Conservation (phyloP, 176 grass and related monocot genomes). For the Musa beccarii region DNA sequence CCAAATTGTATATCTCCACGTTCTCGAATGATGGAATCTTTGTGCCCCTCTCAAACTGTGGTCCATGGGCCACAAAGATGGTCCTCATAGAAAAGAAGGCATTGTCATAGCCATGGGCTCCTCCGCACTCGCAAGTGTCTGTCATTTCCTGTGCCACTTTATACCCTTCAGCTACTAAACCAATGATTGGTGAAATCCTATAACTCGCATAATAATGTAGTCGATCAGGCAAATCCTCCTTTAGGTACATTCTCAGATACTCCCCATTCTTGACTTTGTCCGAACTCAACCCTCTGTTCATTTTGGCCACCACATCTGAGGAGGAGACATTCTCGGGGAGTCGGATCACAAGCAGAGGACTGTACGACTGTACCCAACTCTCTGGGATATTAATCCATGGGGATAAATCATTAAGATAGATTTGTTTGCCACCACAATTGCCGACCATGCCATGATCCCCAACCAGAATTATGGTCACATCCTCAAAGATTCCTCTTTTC, state of each 20-base stretch:
- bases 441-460: constrained; percentile 93
- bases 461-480: constrained; percentile 68
- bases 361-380: constrained; percentile 60
- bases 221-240: constrained; percentile 65
- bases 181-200: constrained; percentile 69
- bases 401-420: constrained; percentile 59
- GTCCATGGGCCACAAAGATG: constrained; percentile 65
- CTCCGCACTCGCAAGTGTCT: constrained; percentile 46
- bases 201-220: constrained; percentile 65
- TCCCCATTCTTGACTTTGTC: constrained; percentile 55
- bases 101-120: constrained; percentile 82
- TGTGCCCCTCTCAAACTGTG: constrained; percentile 50
- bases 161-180: constrained; percentile 67
- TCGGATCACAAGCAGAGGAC: constrained; percentile 61
- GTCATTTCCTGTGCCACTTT: constrained; percentile 47
- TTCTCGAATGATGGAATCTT: constrained; percentile 74
- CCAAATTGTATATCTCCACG: constrained; percentile 80
- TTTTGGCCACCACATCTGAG: constrained; percentile 58
- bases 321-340: constrained; percentile 35
- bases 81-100: constrained; percentile 89
- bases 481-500: constrained; percentile 60
- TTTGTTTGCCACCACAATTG: constrained; percentile 60
- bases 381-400: constrained; percentile 42
- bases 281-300: constrained; percentile 70
- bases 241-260: constrained; percentile 67